These are phyloP conservation scores for Carnegiea gigantea DNA, from an alignment of 179 eudicot species.

Conservation along the genomic window DNA sequence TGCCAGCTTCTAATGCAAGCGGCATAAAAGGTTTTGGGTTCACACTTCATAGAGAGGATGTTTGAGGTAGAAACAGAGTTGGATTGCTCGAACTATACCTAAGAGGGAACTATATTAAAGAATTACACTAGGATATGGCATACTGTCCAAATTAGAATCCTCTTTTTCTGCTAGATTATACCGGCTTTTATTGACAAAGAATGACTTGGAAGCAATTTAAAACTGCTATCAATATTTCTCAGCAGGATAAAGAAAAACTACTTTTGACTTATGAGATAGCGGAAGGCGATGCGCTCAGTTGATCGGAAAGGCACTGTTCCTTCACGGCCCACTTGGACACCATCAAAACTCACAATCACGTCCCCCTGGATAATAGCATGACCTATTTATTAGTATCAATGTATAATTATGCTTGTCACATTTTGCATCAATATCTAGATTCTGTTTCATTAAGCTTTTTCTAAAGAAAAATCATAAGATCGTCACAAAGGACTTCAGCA, in stretches of 20 bases:
- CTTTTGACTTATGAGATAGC: conserved; percentile 94
- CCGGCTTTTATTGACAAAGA: neutral
- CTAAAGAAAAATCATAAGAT: neutral
- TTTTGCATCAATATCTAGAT: neutral
- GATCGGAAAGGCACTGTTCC: conserved; percentile 97
- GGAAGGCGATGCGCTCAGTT: conserved; percentile 93
- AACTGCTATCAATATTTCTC: neutral
- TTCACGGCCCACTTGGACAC: conserved; percentile 75
- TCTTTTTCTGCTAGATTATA: neutral
- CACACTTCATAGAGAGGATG: neutral
- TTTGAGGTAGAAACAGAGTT: neutral
- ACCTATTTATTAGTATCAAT: conserved; percentile 22
- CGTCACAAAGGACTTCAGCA: neutral
- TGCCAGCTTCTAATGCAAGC: neutral
- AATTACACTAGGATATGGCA: neutral
- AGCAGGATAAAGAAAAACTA: conserved; percentile 35
- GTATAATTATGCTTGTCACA: conserved; percentile 8
- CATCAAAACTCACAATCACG: conserved; percentile 89
- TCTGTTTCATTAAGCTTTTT: neutral
- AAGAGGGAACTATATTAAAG: neutral
- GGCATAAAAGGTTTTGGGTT: neutral
- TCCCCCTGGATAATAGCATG: conserved; percentile 64
- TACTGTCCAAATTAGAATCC: neutral
- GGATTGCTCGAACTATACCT: neutral
- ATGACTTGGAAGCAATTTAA: neutral